Base-by-base conservation (phyloP, 306 rosid genomes). In the peach (Prunus persica) region DNA sequence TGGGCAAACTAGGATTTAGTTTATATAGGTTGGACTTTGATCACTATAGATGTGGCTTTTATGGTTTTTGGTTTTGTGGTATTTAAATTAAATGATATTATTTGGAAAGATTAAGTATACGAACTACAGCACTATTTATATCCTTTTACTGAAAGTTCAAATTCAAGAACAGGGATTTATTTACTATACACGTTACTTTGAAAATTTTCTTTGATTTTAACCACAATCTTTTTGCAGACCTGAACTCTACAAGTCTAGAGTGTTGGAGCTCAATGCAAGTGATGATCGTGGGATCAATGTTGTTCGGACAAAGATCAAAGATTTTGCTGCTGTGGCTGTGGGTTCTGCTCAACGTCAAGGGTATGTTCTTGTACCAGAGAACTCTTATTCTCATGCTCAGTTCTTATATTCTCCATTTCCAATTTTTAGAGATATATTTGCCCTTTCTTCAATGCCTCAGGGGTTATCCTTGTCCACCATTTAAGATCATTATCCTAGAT, bases 271-370 rank as follows among this genome's bases (percentile, higher is more conserved):
- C 47, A 95, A 95, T 92, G 99, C 99, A 22, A 95, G 99, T 84
- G 99, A 90, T 84, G 99, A 95, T 69, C 95, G 96, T 57, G 99
- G 97, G 54, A 95, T 95, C 76, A 92, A 92, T 58, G 93, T 95
- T 76, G 99, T 95, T 61, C 84, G 97, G 74, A 95, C 99, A 65
- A 95, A 92, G 85, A 95, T 95, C 8, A 95, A 95, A 58, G 85
- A 87, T 86, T 95, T 95, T 76, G 99, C 97, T 27, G 92, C 86
- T n/a, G 86, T 89, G 15, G 96, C 99, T 62, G 97, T 92, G 51
- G 89, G 92, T 76, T 76, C 90, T 27, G 76, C 34, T 66, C 87
- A 76, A 45, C 81, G 67, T 20, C 88, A 81, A 65, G 91, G 87
- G 99, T 92, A 76, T 56, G 69, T 67, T 62, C 38, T 81, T 20